These are phyloP conservation scores for Salix suchowensis DNA, from an alignment of 345 rosid species.

Conservation along the genomic window DNA sequence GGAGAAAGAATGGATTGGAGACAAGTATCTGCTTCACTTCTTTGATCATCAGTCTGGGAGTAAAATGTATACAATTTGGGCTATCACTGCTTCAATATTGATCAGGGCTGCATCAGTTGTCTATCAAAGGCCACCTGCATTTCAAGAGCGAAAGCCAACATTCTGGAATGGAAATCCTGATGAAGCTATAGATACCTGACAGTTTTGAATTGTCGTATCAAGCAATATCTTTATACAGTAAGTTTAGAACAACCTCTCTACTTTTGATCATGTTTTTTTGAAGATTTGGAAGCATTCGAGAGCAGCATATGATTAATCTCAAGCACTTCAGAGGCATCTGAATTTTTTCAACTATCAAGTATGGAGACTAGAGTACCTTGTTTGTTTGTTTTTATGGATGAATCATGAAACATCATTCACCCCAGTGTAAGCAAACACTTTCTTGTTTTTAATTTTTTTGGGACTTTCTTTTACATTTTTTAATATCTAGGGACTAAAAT, in stretches of 20 bases:
- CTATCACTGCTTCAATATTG: slow-evolving; percentile 61
- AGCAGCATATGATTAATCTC: too few relatives aligned
- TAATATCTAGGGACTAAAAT: too few relatives aligned
- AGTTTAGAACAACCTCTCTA: not conserved
- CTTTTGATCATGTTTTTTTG: too few relatives aligned
- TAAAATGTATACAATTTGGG: slow-evolving; percentile 50
- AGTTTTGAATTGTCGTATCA: not conserved
- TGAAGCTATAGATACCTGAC: not conserved
- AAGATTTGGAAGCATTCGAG: too few relatives aligned
- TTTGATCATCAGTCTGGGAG: slow-evolving; percentile 40
- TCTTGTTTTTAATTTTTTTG: too few relatives aligned
- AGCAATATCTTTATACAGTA: not conserved
- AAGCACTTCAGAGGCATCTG: not conserved
- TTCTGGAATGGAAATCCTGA: slow-evolving; percentile 35
- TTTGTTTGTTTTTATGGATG: too few relatives aligned
- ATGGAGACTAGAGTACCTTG: too few relatives aligned
- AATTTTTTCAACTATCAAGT: not conserved
- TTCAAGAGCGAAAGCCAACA: slow-evolving; percentile 46
- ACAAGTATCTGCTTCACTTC: slow-evolving; percentile 45
- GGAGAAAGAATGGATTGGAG: slow-evolving; percentile 51
- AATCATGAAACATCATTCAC: too few relatives aligned
- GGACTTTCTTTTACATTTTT: too few relatives aligned
- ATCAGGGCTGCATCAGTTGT: slow-evolving; percentile 52
- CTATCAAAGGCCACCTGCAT: slow-evolving; percentile 47
- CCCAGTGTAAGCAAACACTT: too few relatives aligned